These are phyloP conservation scores for Tetrahymena borealis DNA, from an alignment of 73 alveolate species.

Conservation along the genomic window DNA sequence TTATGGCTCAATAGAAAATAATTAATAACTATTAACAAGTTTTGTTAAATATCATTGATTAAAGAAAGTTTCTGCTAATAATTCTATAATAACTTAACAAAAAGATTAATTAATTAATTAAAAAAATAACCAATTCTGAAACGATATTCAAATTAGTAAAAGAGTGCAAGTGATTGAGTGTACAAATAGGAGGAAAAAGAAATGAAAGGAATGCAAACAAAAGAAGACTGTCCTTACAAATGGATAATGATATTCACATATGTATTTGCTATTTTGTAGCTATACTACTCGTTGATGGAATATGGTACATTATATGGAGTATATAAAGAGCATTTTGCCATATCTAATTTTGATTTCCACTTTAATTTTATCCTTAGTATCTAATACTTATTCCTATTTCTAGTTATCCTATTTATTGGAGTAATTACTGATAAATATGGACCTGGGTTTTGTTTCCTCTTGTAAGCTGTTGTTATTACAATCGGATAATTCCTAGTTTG, in stretches of 20 bases:
- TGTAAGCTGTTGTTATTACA: not conserved
- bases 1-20: too few relatives aligned
- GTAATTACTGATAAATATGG: not conserved
- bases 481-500: not conserved
- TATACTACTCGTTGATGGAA: not conserved
- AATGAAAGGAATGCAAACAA: not conserved
- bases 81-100: too few relatives aligned
- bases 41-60: too few relatives aligned
- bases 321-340: not conserved
- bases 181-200: too few relatives aligned
- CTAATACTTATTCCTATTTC: not conserved
- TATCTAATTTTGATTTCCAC: not conserved
- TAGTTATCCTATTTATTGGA: not conserved
- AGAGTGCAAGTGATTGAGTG: too few relatives aligned
- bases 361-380: not conserved
- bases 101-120: too few relatives aligned
- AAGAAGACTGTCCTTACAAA: not conserved
- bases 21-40: too few relatives aligned
- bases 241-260: not conserved
- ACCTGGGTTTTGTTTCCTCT: not conserved
- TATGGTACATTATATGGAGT: not conserved
- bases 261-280: not conserved
- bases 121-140: too few relatives aligned
- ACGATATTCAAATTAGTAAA: too few relatives aligned
- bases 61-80: too few relatives aligned